Percentiles rank a stretch among this genome's conserved stretches.
Evolutionary conservation across 179 eudicot species (phyloP).

Genomic region (Carnegiea gigantea): DNA sequence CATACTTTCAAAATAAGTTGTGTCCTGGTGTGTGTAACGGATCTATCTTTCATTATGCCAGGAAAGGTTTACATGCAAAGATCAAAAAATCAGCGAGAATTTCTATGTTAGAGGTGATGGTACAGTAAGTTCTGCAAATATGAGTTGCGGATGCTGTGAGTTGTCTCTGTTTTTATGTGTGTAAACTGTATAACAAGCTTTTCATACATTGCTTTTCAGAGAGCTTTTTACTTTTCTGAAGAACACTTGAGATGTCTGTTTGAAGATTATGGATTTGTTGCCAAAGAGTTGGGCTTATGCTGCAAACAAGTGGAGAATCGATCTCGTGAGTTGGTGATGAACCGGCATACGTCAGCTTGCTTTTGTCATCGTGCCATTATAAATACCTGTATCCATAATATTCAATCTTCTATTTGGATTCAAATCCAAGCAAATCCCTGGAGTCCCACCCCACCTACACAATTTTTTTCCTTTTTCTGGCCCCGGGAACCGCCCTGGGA

Average conservation of each 20-base stretch:
- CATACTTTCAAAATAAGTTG: too few species aligned
- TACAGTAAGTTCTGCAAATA: slow-evolving; percentile 58
- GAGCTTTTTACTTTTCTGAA: slow-evolving; percentile 92
- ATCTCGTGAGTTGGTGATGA: slow-evolving; percentile 87
- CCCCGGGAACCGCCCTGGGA: too few species aligned
- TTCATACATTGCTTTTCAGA: slow-evolving; percentile 40
- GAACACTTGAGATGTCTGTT: slow-evolving; percentile 66
- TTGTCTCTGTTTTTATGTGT: neutral
- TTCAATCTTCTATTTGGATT: neutral
- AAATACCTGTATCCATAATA: neutral
- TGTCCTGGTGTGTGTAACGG: slow-evolving; percentile 5
- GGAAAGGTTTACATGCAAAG: slow-evolving; percentile 89
- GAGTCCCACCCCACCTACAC: too few species aligned
- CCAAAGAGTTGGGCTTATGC: slow-evolving; percentile 61
- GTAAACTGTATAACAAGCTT: slow-evolving; percentile 17
- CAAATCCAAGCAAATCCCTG: neutral
- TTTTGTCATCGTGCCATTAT: neutral
- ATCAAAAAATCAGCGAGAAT: slow-evolving; percentile 92
- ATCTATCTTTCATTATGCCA: slow-evolving; percentile 32
- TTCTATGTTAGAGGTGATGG: slow-evolving; percentile 98
- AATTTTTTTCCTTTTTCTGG: neutral
- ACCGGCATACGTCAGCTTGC: slow-evolving; percentile 50
- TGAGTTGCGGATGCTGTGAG: neutral
- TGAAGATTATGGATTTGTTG: slow-evolving; percentile 64
- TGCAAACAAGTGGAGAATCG: slow-evolving; percentile 97